Conservation (phyloP, 805 yeast species). For the Saturnispora saitoi region DNA sequence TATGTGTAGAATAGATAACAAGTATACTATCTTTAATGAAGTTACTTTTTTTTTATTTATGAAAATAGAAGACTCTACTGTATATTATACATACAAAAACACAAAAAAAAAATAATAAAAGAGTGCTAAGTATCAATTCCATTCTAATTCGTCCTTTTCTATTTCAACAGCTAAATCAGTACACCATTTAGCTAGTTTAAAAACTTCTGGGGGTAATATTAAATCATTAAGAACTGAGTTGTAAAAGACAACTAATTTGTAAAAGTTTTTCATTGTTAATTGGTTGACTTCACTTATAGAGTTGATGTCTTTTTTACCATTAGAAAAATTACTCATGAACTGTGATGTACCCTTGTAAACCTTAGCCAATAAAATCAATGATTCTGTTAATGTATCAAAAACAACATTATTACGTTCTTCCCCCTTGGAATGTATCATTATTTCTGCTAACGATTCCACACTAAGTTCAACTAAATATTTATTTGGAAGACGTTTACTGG, state of each 20-base stretch:
- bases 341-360: slow-evolving; percentile 48
- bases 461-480: slow-evolving; percentile 55
- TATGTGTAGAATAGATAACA: neutral
- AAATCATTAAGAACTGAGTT: slow-evolving; percentile 58
- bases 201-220: slow-evolving; percentile 52
- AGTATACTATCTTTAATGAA: neutral
- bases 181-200: slow-evolving; percentile 64
- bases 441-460: slow-evolving; percentile 49
- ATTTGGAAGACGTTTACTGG: slow-evolving; percentile 52
- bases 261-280: slow-evolving; percentile 53
- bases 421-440: slow-evolving; percentile 50
- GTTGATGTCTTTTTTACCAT: slow-evolving; percentile 3
- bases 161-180: slow-evolving; percentile 55
- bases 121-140: neutral
- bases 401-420: slow-evolving; percentile 55
- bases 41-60: neutral
- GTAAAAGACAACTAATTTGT: slow-evolving; percentile 55
- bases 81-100: neutral
- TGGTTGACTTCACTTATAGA: slow-evolving; percentile 49
- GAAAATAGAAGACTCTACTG: neutral
- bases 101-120: neutral
- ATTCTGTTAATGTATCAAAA: slow-evolving; percentile 47
- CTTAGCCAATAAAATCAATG: slow-evolving; percentile 49
- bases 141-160: slow-evolving; percentile 25
- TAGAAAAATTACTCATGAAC: slow-evolving; percentile 34